Base-by-base conservation (phyloP, 371 early-diverging fungal species). In the Fennellomyces sp. region DNA sequence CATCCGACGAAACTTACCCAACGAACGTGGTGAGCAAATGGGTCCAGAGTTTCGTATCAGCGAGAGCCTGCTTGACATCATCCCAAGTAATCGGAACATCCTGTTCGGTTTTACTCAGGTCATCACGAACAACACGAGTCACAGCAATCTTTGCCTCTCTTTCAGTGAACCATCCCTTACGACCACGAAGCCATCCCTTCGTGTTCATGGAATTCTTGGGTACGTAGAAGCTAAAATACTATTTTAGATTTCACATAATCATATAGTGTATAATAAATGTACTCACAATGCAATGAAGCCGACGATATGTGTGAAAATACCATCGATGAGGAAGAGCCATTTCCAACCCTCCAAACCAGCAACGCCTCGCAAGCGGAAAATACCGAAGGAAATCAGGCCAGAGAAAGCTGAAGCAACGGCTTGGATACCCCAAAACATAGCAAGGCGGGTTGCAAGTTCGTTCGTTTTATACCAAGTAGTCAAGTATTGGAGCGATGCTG, bases 381-480 rank as follows among this genome's bases (percentile, higher is more conserved):
- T 73, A 11, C 76, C 83, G 57, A 78, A 85, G 0, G 88, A 73
- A 8, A 88, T 68, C 11, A 86, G 56, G 12, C 88, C 88, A 2
- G 84, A 83, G 38, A 76, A 68, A 1, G 88, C 82, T 25, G 81
- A 80, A 7, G 88, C 85, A 52, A 86, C 62, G 2, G 81, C 52
- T 45, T 84, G 76, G 21, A 82, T 66, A 17, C 79, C 80, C 88
- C 88, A 88, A 54, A 88, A 85, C 63, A 70, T 81, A 41, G 68
- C 76, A 5, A 88, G 72, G 7, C 88, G 72, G 3, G 82, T 70
- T 2, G 82, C 86, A 50, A 88, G 65, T 51, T 86, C 88, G 1
- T 59, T 66, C 3, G 77, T 74, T 55, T 82, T 88, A 76, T 88
- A 88, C 70, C 77, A 85, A 0, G 72, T 63, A 0, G 83, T 83